Percentiles rank a stretch among this genome's conserved stretches.
Conservation (phyloP, 139 green algal genomes). For the Chlamydomonas sp. region DNA sequence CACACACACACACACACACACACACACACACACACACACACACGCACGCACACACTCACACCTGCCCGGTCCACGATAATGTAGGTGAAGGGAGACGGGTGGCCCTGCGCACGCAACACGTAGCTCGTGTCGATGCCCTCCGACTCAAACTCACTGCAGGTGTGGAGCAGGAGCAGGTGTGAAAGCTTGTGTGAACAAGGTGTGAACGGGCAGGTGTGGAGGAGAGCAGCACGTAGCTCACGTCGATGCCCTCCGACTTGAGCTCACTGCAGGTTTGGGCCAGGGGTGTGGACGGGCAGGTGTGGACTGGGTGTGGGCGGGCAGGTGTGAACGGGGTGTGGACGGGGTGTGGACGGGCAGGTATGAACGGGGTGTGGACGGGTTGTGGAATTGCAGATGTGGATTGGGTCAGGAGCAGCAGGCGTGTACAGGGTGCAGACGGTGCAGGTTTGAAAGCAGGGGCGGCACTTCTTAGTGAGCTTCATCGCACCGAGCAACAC, state of each 20-base stretch:
- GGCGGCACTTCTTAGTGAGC: too few species aligned
- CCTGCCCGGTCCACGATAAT: slow-evolving; percentile 88
- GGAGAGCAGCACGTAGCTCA: slow-evolving; percentile 55
- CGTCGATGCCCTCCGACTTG: slow-evolving; percentile 75
- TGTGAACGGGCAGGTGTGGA: too few species aligned
- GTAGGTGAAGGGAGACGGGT: slow-evolving; percentile 94
- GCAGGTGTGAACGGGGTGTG: too few species aligned
- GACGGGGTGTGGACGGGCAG: neutral
- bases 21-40: neutral
- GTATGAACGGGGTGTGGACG: too few species aligned
- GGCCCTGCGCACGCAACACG: slow-evolving; percentile 53
- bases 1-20: neutral
- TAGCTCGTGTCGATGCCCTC: slow-evolving; percentile 76
- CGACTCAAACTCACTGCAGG: slow-evolving; percentile 59
- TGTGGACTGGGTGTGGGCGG: too few species aligned
- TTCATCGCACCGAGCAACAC: too few species aligned
- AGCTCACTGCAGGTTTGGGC: slow-evolving; percentile 56
- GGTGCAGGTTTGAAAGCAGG: too few species aligned
- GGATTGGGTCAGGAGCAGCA: neutral
- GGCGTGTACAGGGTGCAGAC: too few species aligned
- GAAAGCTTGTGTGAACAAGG: neutral
- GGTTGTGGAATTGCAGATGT: too few species aligned
- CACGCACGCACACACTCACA: slow-evolving; percentile 13
- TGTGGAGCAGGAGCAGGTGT: neutral
- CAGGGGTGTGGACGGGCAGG: too few species aligned